Evolutionary conservation across 352 stramenopile species (phyloP).

Genomic region (Globisporangium solare): DNA sequence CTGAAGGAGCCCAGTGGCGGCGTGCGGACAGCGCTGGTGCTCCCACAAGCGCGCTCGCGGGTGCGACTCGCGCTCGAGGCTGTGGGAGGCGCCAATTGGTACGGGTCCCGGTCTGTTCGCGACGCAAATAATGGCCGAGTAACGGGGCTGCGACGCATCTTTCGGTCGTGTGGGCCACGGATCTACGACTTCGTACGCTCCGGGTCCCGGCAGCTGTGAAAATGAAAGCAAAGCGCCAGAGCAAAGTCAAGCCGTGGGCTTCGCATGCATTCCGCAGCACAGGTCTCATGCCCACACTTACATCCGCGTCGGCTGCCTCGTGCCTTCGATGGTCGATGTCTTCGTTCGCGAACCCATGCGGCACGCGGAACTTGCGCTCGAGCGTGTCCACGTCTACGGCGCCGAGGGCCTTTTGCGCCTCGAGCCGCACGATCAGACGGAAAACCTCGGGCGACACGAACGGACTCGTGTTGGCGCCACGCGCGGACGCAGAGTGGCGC

Average conservation of each 20-base stretch:
- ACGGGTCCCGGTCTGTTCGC: conserved; percentile 13
- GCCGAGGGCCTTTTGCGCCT: conserved; percentile 43
- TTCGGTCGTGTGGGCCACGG: conserved; percentile 18
- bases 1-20: conserved; percentile 9
- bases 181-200: conserved; percentile 39
- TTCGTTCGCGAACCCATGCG: conserved; percentile 40
- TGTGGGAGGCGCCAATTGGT: conserved; percentile 6
- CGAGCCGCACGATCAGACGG: conserved; percentile 54
- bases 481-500: not conserved
- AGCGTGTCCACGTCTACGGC: conserved; percentile 50
- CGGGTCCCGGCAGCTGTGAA: conserved; percentile 34
- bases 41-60: too few relatives aligned
- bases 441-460: conserved; percentile 69
- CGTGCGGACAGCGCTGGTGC: too few relatives aligned
- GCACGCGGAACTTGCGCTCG: conserved; percentile 52
- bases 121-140: conserved; percentile 17
- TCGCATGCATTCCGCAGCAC: too few relatives aligned
- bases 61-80: not conserved
- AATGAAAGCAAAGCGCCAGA: not conserved
- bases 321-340: conserved; percentile 22
- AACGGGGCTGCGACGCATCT: conserved; percentile 1
- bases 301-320: conserved; percentile 15
- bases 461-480: conserved; percentile 8
- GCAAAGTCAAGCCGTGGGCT: too few relatives aligned
- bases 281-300: conserved; percentile 10